Base-by-base conservation (phyloP, 345 rosid species). In the Schrenkiella parvula region DNA sequence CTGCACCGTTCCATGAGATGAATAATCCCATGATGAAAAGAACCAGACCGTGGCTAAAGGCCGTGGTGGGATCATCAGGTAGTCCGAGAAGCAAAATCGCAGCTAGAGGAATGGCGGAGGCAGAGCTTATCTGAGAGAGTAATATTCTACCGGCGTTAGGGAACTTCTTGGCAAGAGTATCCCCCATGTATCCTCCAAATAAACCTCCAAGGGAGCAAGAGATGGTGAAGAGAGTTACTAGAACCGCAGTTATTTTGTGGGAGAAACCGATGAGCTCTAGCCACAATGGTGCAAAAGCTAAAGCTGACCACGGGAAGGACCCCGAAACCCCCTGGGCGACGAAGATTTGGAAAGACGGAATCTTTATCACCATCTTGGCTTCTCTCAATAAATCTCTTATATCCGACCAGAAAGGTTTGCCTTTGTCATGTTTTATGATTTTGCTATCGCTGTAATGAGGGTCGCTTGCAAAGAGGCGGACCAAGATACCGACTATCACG, bases 201-300 rank as follows among this genome's bases (percentile, higher is more conserved):
- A 90, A 81, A n/a, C 97, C 93, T 2, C 92, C 98, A n/a, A 90
- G 73, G 35, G 97, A 89, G n/a, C n/a, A n/a, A n/a, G n/a, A 72
- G 83, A 44, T 19, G 92, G 89, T 89, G 39, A 93, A 89, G 48
- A 86, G 55, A 50, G 82, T 86, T 28, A 85, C 70, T 43, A 93
- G 80, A 78, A 85, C 72, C 1, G 95, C 97, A 35, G 96, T 91
- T 71, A 64, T 66, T 42, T 79, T 64, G 23, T 89, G 97, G 41
- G 97, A 91, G 80, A 91, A 89, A n/a, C 96, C 97, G 4, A 80
- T 76, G 15, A 90, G 93, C 80, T 93, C 97, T 71, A 93, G 78
- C 97, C 97, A 93, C 98, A 93, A 89, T 0, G 95, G 80, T 15
- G 95, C 85, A 77, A 89, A 90, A 55, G 97, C 84, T 75, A 93